Base-by-base conservation (phyloP, 1,284 basidiomycete species). In the Athelia sp. region DNA sequence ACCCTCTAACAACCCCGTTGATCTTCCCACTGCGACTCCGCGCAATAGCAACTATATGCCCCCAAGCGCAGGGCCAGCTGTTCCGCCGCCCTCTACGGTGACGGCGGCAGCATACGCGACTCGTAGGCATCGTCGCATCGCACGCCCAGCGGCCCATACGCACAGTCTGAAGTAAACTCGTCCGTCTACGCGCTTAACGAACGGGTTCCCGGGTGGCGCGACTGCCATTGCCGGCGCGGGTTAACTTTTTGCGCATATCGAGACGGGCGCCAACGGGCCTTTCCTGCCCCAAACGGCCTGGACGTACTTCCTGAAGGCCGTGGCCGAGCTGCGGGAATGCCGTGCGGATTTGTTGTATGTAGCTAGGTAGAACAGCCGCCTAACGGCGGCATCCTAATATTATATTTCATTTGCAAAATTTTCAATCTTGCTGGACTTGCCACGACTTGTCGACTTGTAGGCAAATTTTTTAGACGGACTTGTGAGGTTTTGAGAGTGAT, bases 191-290 rank as follows among this genome's bases (percentile, higher is more conserved):
- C 76, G 17, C 73, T 89, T 43, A 83, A 82, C 47, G 63, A 66
- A 38, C 64, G 64, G 13, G 58, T 58, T 14, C 59, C 64, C 26
- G 63, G 66, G 6, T 56, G 46, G 6, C 55, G 59, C 4, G 70
- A 68, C 47, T 50, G 73, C 87, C 52, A 93, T 93, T 53, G 89
- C 88, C 9, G 82, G 71, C 51, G 69, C 90, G 4, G 90, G 90
- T 94, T 52, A 88, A 90, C 69, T 91, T 78, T 71, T 79, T 91
- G 36, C 82, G 90, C 36, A 82, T 93, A 85, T 93, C 57, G 85
- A 88, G 64, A 78, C 69, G 21, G 71, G 77, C 50, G 68, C 70
- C 50, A 68, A 72, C 52, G 82, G 82, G 59, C 81, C 81, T 1
- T 83, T 83, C 70, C 64, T 84, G 45, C 69, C 69, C 15, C 72